These are phyloP conservation scores for Echites panduratus DNA, from an alignment of 257 asterid species.

Conservation along the genomic window DNA sequence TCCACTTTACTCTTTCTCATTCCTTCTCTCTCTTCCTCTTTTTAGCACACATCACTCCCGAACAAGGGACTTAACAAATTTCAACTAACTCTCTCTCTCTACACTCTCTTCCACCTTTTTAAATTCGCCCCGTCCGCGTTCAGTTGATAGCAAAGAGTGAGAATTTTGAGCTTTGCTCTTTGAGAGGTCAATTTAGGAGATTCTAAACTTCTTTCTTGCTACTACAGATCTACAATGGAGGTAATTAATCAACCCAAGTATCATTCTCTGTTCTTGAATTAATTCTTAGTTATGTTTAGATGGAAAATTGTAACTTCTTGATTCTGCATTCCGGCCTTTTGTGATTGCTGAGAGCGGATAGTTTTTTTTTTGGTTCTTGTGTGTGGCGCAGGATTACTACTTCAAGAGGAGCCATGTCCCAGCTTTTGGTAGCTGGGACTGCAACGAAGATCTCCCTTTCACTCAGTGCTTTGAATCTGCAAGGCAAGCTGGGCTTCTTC, in stretches of 20 bases:
- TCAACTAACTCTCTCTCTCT: neutral
- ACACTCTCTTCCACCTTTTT: neutral
- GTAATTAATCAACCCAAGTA: neutral
- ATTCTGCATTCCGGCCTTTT: neutral
- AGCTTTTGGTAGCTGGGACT: slow-evolving; percentile 89
- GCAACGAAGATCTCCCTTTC: slow-evolving; percentile 44
- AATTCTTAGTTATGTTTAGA: too few relatives aligned
- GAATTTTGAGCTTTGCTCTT: neutral
- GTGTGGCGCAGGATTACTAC: slow-evolving; percentile 32
- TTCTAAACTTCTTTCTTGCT: neutral
- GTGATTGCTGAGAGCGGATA: neutral
- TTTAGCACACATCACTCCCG: too few relatives aligned
- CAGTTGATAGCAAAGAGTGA: too few relatives aligned
- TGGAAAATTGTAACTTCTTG: neutral
- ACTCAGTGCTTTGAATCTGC: slow-evolving; percentile 81
- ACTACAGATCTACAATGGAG: neutral
- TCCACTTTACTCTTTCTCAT: slow-evolving; percentile 6
- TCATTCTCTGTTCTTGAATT: neutral
- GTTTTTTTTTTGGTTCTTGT: neutral
- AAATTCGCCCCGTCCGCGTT: neutral
- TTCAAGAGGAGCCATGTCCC: slow-evolving; percentile 59
- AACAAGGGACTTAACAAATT: neutral
- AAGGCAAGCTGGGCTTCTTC: slow-evolving; percentile 41
- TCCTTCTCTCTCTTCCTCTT: neutral
- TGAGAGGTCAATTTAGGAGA: neutral